Conservation (phyloP, 306 rosid genomes). For the Dalbergia cultrata region DNA sequence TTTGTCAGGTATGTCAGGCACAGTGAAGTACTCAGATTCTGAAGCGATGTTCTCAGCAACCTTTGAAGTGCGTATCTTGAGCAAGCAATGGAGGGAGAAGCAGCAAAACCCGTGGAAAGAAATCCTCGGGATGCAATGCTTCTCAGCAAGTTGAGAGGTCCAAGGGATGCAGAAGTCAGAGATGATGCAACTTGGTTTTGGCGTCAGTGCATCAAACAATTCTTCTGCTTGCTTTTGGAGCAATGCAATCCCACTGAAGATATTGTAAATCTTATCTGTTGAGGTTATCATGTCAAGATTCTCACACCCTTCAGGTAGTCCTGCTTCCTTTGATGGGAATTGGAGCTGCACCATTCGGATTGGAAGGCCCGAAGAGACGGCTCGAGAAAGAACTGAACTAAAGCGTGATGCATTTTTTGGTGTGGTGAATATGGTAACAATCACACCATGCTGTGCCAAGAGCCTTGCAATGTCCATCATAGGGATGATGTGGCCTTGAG, state of each 20-base stretch:
- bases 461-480: slow-evolving; percentile 57
- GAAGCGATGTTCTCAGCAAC: slow-evolving; percentile 47
- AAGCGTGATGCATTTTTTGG: slow-evolving; percentile 54
- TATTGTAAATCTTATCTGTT: background rate
- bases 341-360: slow-evolving; percentile 24
- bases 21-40: slow-evolving; percentile 39
- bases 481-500: slow-evolving; percentile 58
- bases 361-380: slow-evolving; percentile 45
- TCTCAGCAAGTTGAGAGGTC: slow-evolving; percentile 57
- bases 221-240: slow-evolving; percentile 52
- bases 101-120: slow-evolving; percentile 54
- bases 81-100: slow-evolving; percentile 45
- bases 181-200: slow-evolving; percentile 64
- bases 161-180: slow-evolving; percentile 65
- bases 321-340: slow-evolving; percentile 51
- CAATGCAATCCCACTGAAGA: slow-evolving; percentile 41
- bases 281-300: slow-evolving; percentile 57
- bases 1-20: slow-evolving; percentile 51
- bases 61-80: slow-evolving; percentile 14
- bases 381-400: slow-evolving; percentile 46
- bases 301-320: slow-evolving; percentile 66
- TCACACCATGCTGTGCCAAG: slow-evolving; percentile 47
- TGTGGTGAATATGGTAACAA: slow-evolving; percentile 58
- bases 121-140: slow-evolving; percentile 62
- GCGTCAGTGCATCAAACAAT: slow-evolving; percentile 44